Evolutionary conservation across 192 early-diverging fungal genomes (phyloP), one percentile per base, ranked within the genome.

Genomic region (Cladochytrium replicatum): DNA sequence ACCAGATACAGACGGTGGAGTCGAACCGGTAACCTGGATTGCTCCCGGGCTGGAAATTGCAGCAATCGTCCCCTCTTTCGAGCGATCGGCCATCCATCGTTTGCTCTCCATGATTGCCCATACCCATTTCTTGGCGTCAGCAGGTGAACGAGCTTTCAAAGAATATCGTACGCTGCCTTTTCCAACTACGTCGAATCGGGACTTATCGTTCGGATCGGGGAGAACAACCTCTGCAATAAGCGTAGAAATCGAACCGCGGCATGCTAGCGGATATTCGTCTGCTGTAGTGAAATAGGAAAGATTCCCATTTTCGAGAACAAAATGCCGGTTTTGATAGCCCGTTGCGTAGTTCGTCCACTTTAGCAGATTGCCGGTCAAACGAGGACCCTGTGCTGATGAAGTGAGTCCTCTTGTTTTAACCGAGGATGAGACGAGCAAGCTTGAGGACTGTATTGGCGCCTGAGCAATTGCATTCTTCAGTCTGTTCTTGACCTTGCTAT

Each of bases 281-380:
- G 80, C 68, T 54, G 83, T 77, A 46, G 88, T 84, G 68, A 82
- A 91, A 54, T 91, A 91, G 1, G 82, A 85, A n/a, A 88, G 60
- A 15, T 79, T 81, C 27, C 86, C 83, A 32, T 82, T 69, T 34
- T 88, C 85, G 1, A 91, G 69, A 6, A 84, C 84, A 57, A 89
- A 89, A 74, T 84, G 89, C 27, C 86, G 67, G 31, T 69, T 58
- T 52, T 85, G 82, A 71, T 85, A 91, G 32, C 89, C 86, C 37
- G 72, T 60, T 7, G 84, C 79, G 61, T 86, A 87, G 68, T 91
- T 91, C 46, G 83, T 87, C 86, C 86, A 91, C 57, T 91, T 91
- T 60, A 74, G 57, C 39, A 91, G 72, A 28, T 60, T 71, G 21
- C 83, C 83, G 43, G 66, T 63, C 4, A 81, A 60, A 37, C 65